Percentiles rank a stretch among this genome's conserved stretches.
Conservation (phyloP, 108 stramenopile species). For the Pelagomonas calceolata region DNA sequence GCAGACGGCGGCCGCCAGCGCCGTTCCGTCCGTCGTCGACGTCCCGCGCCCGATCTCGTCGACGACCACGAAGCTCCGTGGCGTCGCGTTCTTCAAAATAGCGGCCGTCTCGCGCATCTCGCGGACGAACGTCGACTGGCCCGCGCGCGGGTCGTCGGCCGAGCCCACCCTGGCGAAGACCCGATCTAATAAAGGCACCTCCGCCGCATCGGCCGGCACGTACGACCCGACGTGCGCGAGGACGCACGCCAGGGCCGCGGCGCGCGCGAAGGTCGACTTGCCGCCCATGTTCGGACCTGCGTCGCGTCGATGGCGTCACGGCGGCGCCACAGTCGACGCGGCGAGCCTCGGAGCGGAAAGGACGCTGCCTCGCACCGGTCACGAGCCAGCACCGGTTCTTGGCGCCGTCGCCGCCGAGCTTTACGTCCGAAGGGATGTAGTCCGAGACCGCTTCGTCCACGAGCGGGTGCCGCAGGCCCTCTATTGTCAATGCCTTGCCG, state of each 20-base stretch:
- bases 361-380: no score
- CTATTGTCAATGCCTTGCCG: no score
- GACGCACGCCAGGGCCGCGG: slow-evolving; percentile 62
- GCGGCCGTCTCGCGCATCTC: slow-evolving; percentile 87
- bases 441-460: no score
- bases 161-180: slow-evolving; percentile 75
- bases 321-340: no score
- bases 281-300: slow-evolving; percentile 36
- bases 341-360: no score
- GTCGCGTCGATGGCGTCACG: no score
- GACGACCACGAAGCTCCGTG: slow-evolving; percentile 68
- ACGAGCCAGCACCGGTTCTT: no score
- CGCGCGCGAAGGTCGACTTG: slow-evolving; percentile 22
- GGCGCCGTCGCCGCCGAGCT: no score
- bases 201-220: slow-evolving; percentile 77
- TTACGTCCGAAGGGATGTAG: no score
- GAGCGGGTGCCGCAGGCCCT: no score
- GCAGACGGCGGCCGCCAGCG: no score
- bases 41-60: slow-evolving; percentile 92
- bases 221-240: slow-evolving; percentile 86
- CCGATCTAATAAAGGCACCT: slow-evolving; percentile 51
- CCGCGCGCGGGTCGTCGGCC: slow-evolving; percentile 76
- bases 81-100: slow-evolving; percentile 65
- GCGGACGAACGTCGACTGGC: slow-evolving; percentile 81
- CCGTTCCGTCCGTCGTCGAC: slow-evolving; percentile 73